These are phyloP conservation scores for Phytopythium vexans DNA, from an alignment of 352 stramenopile species.

Conservation along the genomic window DNA sequence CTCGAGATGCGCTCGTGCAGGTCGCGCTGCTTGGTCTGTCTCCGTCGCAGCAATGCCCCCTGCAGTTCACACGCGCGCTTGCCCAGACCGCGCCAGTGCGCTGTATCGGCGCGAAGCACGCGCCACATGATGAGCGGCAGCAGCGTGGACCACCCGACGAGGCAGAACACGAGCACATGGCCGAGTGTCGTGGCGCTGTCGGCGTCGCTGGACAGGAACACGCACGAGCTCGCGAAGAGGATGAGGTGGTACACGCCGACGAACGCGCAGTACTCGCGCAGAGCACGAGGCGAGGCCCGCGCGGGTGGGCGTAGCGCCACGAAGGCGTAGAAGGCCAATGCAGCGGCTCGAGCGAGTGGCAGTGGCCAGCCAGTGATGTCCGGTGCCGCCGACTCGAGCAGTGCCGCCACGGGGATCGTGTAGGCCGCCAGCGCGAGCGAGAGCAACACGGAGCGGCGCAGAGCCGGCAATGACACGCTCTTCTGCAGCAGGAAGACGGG, in stretches of 20 bases:
- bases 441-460: slow-evolving; percentile 25
- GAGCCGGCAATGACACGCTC: slow-evolving; percentile 29
- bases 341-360: slow-evolving; percentile 15
- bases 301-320: slow-evolving; percentile 29
- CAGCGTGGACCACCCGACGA: slow-evolving; percentile 43
- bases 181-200: slow-evolving; percentile 8
- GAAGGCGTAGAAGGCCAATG: slow-evolving; percentile 37
- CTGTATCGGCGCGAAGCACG: slow-evolving; percentile 66
- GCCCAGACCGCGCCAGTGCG: slow-evolving; percentile 66
- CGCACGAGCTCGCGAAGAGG: slow-evolving; percentile 40
- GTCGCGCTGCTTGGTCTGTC: slow-evolving; percentile 30
- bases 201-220: slow-evolving; percentile 14
- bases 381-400: slow-evolving; percentile 9
- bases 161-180: slow-evolving; percentile 8
- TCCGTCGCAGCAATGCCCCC: slow-evolving; percentile 30
- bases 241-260: slow-evolving; percentile 36
- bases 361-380: slow-evolving; percentile 17
- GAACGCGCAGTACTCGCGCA: slow-evolving; percentile 65
- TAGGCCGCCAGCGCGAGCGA: slow-evolving; percentile 27
- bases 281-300: slow-evolving; percentile 28
- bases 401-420: slow-evolving; percentile 27
- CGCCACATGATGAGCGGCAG: slow-evolving; percentile 69
- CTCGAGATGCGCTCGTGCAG: slow-evolving; percentile 59
- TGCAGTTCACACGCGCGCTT: slow-evolving; percentile 54
- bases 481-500: slow-evolving; percentile 44